Evolutionary conservation across 2,329 filamentous ascomycete genomes (phyloP).

Genomic region (Colletotrichum sp.): DNA sequence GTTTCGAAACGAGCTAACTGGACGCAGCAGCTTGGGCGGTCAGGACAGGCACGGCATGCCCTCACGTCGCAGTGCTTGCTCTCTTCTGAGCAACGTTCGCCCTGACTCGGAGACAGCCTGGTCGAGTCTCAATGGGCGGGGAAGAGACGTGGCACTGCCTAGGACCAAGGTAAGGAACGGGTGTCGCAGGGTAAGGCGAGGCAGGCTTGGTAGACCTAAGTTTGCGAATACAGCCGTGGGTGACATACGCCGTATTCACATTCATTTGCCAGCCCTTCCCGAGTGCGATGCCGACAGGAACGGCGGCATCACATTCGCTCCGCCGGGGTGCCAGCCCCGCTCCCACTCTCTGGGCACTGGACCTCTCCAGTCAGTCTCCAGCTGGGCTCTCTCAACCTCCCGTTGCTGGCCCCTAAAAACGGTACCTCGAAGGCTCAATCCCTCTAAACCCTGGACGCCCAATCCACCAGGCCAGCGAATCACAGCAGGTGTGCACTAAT

Average conservation of each 20-base stretch:
- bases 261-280: neutral
- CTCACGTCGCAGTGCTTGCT: neutral
- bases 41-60: neutral
- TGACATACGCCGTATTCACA: neutral
- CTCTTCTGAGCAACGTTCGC: neutral
- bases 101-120: conserved; percentile 1
- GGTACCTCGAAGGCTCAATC: neutral
- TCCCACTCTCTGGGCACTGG: neutral
- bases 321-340: neutral
- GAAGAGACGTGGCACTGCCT: neutral
- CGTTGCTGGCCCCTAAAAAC: neutral
- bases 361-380: neutral
- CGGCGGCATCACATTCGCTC: neutral
- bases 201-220: neutral
- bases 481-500: conserved; percentile 17
- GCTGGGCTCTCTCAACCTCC: neutral
- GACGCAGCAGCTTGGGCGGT: neutral
- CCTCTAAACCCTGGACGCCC: neutral
- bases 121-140: conserved; percentile 4
- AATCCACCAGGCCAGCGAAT: neutral
- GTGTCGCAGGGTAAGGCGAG: neutral
- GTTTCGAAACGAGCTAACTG: conserved; percentile 15
- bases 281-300: conserved; percentile 13
- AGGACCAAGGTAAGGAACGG: neutral
- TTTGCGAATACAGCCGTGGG: neutral